Evolutionary conservation across 2,329 filamentous ascomycete species (phyloP).

Genomic region (Aureobasidium uvarum): DNA sequence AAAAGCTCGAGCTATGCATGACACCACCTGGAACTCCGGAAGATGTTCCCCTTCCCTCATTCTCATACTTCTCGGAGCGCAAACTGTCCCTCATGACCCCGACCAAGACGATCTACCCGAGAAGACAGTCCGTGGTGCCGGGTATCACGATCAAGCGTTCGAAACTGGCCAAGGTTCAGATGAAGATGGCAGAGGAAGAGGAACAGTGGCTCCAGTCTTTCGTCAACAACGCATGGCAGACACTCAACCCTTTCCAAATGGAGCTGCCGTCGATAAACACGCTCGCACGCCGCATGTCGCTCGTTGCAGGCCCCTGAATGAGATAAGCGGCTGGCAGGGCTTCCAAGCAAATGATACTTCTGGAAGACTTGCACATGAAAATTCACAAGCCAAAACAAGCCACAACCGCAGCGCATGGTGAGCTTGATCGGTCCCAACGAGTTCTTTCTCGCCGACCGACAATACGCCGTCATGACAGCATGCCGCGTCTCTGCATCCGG

Average conservation of each 20-base stretch:
- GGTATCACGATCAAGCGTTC: slow-evolving; percentile 42
- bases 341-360: neutral
- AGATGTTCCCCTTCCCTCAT: slow-evolving; percentile 29
- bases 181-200: slow-evolving; percentile 46
- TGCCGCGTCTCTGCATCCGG: neutral
- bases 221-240: slow-evolving; percentile 46
- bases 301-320: slow-evolving; percentile 23
- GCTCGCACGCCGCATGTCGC: slow-evolving; percentile 19
- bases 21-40: slow-evolving; percentile 29
- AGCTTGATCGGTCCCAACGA: slow-evolving; percentile 6
- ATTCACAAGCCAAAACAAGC: slow-evolving; percentile 2
- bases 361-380: slow-evolving; percentile 19
- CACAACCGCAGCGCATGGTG: slow-evolving; percentile 5
- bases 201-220: slow-evolving; percentile 44
- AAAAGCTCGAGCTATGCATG: slow-evolving; percentile 40
- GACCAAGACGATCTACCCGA: slow-evolving; percentile 25
- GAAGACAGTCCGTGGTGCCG: slow-evolving; percentile 27
- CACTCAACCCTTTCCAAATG: slow-evolving; percentile 30
- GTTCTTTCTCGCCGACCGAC: neutral
- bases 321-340: neutral
- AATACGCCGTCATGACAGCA: slow-evolving; percentile 6
- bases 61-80: slow-evolving; percentile 27
- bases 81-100: slow-evolving; percentile 26
- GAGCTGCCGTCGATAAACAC: slow-evolving; percentile 21
- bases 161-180: slow-evolving; percentile 48